phyloP scores from a whole-genome alignment of 2,329 filamentous ascomycete species.

The Alternaria infectoria region DNA sequence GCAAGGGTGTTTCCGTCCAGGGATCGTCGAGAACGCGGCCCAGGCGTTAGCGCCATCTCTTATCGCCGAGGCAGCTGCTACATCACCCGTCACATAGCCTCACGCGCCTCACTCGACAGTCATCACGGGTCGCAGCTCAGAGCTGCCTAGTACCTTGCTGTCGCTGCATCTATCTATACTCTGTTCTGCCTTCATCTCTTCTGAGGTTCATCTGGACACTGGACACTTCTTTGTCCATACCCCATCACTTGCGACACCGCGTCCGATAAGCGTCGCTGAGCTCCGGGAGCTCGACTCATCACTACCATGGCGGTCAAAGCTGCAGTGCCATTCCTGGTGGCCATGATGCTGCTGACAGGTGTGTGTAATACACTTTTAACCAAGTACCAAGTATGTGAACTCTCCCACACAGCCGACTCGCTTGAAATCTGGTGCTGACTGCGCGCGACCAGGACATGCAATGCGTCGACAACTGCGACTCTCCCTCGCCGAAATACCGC shows the following conservation, averaged over 20 bases:
- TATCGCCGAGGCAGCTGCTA: constrained; percentile 30
- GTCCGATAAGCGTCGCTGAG: constrained; percentile 17
- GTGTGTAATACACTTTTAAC: constrained; percentile 97
- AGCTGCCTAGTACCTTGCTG: constrained; percentile 28
- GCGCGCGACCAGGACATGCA: constrained; percentile 76
- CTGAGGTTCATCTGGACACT: constrained; percentile 3
- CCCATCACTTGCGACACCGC: background rate
- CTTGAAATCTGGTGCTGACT: constrained; percentile 24
- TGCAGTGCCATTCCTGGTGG: constrained; percentile 83
- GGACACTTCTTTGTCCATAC: constrained; percentile 16
- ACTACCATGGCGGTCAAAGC: constrained; percentile 71
- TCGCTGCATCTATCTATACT: constrained; percentile 7
- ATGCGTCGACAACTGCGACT: constrained; percentile 89
- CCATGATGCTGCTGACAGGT: constrained; percentile 95
- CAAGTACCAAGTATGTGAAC: constrained; percentile 79
- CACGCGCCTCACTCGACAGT: constrained; percentile 33
- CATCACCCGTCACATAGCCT: constrained; percentile 34
- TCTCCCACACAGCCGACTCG: background rate
- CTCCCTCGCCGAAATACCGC: constrained; percentile 68
- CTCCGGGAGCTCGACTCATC: constrained; percentile 21
- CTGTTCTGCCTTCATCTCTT: background rate
- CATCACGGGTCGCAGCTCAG: constrained; percentile 32
- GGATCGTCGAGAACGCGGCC: background rate
- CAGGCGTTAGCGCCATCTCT: constrained; percentile 18
- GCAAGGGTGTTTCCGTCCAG: background rate